Evolutionary conservation across 306 rosid species (phyloP).

Genomic region (Ormosia semicastrata): DNA sequence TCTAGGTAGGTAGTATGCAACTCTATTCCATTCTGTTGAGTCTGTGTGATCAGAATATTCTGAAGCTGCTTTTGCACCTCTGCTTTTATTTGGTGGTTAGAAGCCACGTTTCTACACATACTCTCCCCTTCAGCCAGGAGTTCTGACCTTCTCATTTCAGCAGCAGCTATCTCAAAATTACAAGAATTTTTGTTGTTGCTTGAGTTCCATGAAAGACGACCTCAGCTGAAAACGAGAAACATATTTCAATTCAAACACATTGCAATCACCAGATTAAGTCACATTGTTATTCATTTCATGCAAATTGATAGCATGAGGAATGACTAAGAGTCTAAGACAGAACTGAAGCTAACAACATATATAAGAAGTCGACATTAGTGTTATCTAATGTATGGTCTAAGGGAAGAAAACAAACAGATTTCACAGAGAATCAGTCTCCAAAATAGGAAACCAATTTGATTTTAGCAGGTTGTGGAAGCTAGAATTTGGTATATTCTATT

Average conservation of each 20-base stretch:
- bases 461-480: not conserved
- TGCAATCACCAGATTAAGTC: not conserved
- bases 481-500: not conserved
- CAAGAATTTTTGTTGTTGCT: conserved; percentile 36
- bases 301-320: not conserved
- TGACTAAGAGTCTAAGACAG: not conserved
- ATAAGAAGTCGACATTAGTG: too few species aligned
- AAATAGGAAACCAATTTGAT: not conserved
- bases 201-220: conserved; percentile 31
- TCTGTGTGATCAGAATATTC: conserved; percentile 32
- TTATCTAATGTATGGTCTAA: too few species aligned
- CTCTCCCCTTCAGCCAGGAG: conserved; percentile 48
- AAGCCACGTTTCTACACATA: conserved; percentile 44
- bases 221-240: conserved; percentile 43
- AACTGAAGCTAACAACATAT: not conserved
- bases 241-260: not conserved
- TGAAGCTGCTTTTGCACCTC: conserved; percentile 65
- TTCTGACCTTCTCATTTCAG: conserved; percentile 59
- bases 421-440: not conserved
- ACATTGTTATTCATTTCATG: not conserved
- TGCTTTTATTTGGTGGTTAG: conserved; percentile 50
- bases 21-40: conserved; percentile 5
- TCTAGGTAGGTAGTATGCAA: not conserved
- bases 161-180: conserved; percentile 51
- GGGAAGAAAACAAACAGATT: not conserved